Base-by-base conservation (phyloP, 306 rosid genomes). In the Abrus precatorius region DNA sequence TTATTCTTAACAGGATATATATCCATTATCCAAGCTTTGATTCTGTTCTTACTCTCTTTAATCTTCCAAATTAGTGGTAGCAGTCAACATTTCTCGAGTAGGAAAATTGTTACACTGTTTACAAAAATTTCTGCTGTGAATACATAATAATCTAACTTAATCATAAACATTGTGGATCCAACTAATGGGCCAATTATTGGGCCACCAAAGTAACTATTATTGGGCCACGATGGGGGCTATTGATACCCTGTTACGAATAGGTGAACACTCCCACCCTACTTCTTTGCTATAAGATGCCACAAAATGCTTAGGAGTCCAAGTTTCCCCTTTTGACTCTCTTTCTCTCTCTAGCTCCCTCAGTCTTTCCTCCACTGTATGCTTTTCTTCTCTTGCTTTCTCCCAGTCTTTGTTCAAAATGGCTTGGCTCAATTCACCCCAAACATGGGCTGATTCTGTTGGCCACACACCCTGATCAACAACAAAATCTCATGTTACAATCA, bases 231-330 rank as follows among this genome's bases (percentile, higher is more conserved):
- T 89, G 34, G 99, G 97, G 11, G 97, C 92, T 32, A 86, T 44
- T 2, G 97, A 87, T 20, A 92, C 98, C 57, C 9, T 33, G 1
- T 85, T 83, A 9, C 84, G 90, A 69, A 87, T 85, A 3, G 99
- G 97, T 67, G 91, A 80, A 80, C 93, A 92, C 0, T 86, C 90
- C 98, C 97, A 95, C 20, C 94, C 97, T 36, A 65, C 74, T 80
- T 93, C 97, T 77, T 92, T 89, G 76, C 34, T 86, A 48, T 86
- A 73, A 66, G 91, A 84, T 47, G 88, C 86, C 9, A 29, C 64
- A 78, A 93, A 95, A 90, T 93, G 94, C 41, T 88, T 92, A 4
- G 98, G 93, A 80, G 54, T 78, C 98, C 98, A 95, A 10, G 84
- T 87, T 80, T 92, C 90, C 3, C 87, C 84, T 75, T 59, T 91